Evolutionary conservation across 164 flowering plant species (phyloP), one percentile per base, ranked within the genome.

Genomic region (Stephania japonica): DNA sequence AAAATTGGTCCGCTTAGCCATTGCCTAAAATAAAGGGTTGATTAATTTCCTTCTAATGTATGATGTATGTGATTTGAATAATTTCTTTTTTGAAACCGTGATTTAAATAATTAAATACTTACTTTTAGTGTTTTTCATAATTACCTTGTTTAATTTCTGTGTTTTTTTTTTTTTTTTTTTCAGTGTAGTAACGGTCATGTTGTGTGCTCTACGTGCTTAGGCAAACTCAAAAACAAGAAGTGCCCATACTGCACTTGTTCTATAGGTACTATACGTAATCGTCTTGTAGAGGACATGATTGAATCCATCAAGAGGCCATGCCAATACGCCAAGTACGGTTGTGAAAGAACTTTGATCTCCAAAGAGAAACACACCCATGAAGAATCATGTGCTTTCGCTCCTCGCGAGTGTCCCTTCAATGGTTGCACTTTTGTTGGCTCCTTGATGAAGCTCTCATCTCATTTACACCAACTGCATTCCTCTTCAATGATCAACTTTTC

Each of bases 171-270:
- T n/a, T n/a, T n/a, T n/a, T n/a, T n/a, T 1, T 44, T 44, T 59
- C 80, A 91, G 98, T 93, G 98, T 74, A 85, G 84, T 64, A 93
- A 88, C 78, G 98, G 98, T 42, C 97, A 90, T 74, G 75, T 84
- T 68, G 89, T 91, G 53, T 93, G 98, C 76, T 80, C 87, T 19
- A 67, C 82, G 14, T 88, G 92, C 81, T 70, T 44, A n/a, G n/a
- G n/a, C 72, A 84, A 82, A 73, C 76, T 86, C 44, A 23, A 42
- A 42, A 84, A n/a, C n/a, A n/a, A 88, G 68, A 84, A 75, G 79
- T 93, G 98, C 62, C 86, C 93, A 38, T 76, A 81, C 18, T 91
- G 96, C 80, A 77, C 79, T 42, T 75, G 65, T 79, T 81, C 88
- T 43, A 85, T 42, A 92, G 92, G 25, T 76, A n/a, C 83, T 65